A percentile compares a stretch with the other conserved stretches of the same genome.
These are phyloP conservation scores for Aspergillus sp. DNA, from an alignment of 2,329 filamentous ascomycete species.

Conservation along the genomic window DNA sequence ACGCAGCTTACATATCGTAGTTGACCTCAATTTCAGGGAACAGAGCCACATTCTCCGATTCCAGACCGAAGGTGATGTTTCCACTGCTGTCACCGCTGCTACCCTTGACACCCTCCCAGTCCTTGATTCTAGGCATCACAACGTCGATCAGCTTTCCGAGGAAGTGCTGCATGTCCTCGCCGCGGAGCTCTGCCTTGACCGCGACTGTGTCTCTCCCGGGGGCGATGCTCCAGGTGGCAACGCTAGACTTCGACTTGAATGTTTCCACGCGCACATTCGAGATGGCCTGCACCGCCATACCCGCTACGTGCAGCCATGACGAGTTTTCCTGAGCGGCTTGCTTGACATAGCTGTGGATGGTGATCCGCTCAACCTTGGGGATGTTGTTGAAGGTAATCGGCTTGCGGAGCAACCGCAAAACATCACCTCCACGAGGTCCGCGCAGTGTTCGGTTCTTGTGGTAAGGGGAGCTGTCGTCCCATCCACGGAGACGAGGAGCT, in stretches of 20 bases:
- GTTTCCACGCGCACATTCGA: constrained; percentile 69
- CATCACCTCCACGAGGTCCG: constrained; percentile 73
- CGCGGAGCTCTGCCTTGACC: constrained; percentile 71
- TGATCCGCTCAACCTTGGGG: constrained; percentile 74
- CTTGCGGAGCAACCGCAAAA: constrained; percentile 46
- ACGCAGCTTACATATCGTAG: constrained; percentile 71
- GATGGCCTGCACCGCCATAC: constrained; percentile 80
- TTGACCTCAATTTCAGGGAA: constrained; percentile 96
- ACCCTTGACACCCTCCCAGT: constrained; percentile 78
- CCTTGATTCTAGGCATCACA: constrained; percentile 91
- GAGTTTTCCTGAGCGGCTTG: constrained; percentile 64
- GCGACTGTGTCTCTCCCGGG: constrained; percentile 64
- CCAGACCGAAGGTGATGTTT: constrained; percentile 80
- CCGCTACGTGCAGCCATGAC: constrained; percentile 72
- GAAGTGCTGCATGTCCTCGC: constrained; percentile 83
- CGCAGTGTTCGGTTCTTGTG: constrained; percentile 85
- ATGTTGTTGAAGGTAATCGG: constrained; percentile 75
- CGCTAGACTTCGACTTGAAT: constrained; percentile 65
- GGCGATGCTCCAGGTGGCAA: constrained; percentile 70
- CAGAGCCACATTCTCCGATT: constrained; percentile 66
- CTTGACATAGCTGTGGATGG: constrained; percentile 71
- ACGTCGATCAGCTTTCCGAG: constrained; percentile 84
- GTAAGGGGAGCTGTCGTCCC: constrained; percentile 90
- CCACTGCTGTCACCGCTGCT: constrained; percentile 80
- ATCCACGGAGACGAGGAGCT: constrained; percentile 68